Percentiles rank a stretch among this genome's conserved stretches.
phyloP scores from a whole-genome alignment of 345 rosid species.

The Trapa incisa region DNA sequence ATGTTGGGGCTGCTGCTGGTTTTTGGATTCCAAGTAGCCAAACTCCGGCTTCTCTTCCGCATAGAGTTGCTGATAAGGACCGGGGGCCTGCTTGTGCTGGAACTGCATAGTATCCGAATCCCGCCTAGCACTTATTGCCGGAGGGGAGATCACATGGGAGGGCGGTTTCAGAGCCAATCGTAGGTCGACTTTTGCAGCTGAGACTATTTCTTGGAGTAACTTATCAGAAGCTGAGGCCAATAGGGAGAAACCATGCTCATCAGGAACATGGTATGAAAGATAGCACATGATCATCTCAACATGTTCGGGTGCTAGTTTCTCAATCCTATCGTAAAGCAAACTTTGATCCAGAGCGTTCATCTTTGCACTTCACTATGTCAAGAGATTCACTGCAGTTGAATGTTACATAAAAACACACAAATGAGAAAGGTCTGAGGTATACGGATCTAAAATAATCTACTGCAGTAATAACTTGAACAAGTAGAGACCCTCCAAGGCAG shows the following conservation, averaged over 20 bases:
- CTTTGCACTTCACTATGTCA: background rate
- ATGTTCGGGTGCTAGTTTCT: conserved; percentile 42
- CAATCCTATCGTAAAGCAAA: conserved; percentile 32
- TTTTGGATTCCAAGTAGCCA: conserved; percentile 1
- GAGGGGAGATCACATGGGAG: conserved; percentile 18
- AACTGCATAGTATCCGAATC: conserved; percentile 14
- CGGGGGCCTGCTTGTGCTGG: conserved; percentile 13
- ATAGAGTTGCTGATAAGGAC: conserved; percentile 12
- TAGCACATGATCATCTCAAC: conserved; percentile 37
- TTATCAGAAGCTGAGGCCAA: conserved; percentile 39
- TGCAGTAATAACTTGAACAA: background rate
- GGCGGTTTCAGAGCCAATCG: conserved; percentile 18
- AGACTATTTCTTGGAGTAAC: conserved; percentile 29
- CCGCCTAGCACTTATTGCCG: conserved; percentile 19
- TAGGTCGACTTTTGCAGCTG: conserved; percentile 33
- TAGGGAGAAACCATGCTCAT: conserved; percentile 33
- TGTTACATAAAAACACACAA: background rate
- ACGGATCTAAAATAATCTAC: background rate
- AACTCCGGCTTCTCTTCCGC: conserved; percentile 17
- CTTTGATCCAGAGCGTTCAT: conserved; percentile 40
- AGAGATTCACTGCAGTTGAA: conserved; percentile 13
- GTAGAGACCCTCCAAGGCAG: background rate
- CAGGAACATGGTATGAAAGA: conserved; percentile 28
- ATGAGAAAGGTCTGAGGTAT: background rate
- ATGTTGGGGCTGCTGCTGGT: conserved; percentile 20